Conservation (phyloP, 345 rosid genomes). For the Carallia pectinifolia region DNA sequence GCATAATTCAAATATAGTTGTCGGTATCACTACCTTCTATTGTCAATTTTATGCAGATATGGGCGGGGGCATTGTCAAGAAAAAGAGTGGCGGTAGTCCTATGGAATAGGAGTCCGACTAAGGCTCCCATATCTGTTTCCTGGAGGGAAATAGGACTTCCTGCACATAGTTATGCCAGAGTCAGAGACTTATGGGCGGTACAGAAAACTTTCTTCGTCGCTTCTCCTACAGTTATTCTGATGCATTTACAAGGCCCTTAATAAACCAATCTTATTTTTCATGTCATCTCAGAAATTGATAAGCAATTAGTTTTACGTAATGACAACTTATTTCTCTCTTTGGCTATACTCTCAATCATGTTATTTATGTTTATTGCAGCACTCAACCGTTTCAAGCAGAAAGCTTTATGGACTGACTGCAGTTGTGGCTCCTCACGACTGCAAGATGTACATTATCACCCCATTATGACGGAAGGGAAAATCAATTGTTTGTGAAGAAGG, state of each 20-base stretch:
- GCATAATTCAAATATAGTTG: too few relatives aligned
- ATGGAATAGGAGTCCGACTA: slow-evolving; percentile 18
- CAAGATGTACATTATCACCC: slow-evolving; percentile 29
- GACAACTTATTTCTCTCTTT: neutral
- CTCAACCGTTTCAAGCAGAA: slow-evolving; percentile 27
- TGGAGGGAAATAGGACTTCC: slow-evolving; percentile 28
- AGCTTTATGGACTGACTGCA: slow-evolving; percentile 20
- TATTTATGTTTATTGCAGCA: slow-evolving; percentile 28
- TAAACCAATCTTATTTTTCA: too few relatives aligned
- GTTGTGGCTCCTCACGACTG: slow-evolving; percentile 27
- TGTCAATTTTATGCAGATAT: slow-evolving; percentile 18
- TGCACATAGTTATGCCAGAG: slow-evolving; percentile 3
- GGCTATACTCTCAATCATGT: neutral
- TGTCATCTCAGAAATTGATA: neutral
- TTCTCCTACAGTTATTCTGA: neutral
- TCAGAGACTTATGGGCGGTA: slow-evolving; percentile 29
- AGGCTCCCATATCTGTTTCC: slow-evolving; percentile 12
- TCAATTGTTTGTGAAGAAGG: too few relatives aligned
- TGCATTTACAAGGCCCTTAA: neutral
- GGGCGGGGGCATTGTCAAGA: slow-evolving; percentile 26
- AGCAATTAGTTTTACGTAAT: neutral
- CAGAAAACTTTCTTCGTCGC: neutral
- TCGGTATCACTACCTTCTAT: too few relatives aligned
- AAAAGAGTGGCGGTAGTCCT: slow-evolving; percentile 18
- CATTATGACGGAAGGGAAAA: neutral